Percentiles rank a stretch among this genome's conserved stretches.
Evolutionary conservation across 2,329 filamentous ascomycete species (phyloP).

Genomic region (Aureobasidium sp.): DNA sequence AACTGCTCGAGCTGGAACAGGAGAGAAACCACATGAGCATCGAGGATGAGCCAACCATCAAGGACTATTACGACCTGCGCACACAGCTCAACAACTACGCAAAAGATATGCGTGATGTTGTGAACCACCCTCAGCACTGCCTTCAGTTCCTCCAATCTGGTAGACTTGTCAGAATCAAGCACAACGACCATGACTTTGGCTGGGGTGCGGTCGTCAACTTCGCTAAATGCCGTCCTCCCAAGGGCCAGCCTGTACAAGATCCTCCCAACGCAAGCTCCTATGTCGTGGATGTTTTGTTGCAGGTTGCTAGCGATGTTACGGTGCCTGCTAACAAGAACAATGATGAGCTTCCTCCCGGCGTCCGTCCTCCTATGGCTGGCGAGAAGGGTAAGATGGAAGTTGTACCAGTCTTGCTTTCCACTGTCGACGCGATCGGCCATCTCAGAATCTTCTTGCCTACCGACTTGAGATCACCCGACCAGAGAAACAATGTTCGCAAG

Average conservation of each 20-base stretch:
- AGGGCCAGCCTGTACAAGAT: conserved; percentile 57
- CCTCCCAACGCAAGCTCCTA: conserved; percentile 66
- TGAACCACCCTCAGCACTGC: conserved; percentile 84
- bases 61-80: conserved; percentile 87
- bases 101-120: conserved; percentile 82
- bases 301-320: conserved; percentile 51
- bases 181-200: conserved; percentile 73
- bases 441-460: conserved; percentile 75
- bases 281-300: conserved; percentile 72
- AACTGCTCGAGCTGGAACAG: conserved; percentile 68
- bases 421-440: conserved; percentile 75
- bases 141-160: conserved; percentile 77
- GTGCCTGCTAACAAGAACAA: conserved; percentile 23
- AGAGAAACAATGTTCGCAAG: conserved; percentile 60
- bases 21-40: conserved; percentile 67
- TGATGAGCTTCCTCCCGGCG: conserved; percentile 49
- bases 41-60: conserved; percentile 76
- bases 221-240: conserved; percentile 50
- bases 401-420: conserved; percentile 77
- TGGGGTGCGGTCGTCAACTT: conserved; percentile 86
- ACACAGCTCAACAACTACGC: conserved; percentile 76
- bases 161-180: conserved; percentile 79
- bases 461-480: conserved; percentile 59
- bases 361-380: conserved; percentile 51
- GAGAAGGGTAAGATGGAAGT: conserved; percentile 67